Evolutionary conservation across 768 basidiomycete species (phyloP).

Genomic region (Kwoniella dendrophila): DNA sequence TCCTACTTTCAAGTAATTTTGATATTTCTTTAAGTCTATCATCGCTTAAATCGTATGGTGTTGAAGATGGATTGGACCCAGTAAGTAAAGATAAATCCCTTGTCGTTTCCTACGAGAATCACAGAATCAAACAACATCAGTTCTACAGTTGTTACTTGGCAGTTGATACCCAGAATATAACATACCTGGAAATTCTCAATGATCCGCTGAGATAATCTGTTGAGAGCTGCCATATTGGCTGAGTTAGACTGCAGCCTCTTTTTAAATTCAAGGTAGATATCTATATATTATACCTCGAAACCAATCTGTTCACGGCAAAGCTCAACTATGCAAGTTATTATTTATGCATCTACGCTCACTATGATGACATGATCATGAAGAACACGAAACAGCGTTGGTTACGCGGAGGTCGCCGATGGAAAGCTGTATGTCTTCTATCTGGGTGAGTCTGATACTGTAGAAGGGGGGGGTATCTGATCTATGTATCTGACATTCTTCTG

Average conservation of each 20-base stretch:
- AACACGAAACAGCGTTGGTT: too few species aligned
- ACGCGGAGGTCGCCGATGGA: not conserved
- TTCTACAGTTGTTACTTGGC: not conserved
- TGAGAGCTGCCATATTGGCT: slow-evolving; percentile 45
- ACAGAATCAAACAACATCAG: not conserved
- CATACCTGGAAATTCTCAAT: slow-evolving; percentile 54
- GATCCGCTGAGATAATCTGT: slow-evolving; percentile 50
- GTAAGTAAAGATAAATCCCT: slow-evolving; percentile 50
- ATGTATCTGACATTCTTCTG: not conserved
- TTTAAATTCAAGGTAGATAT: too few species aligned
- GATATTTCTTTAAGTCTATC: slow-evolving; percentile 81
- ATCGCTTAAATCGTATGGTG: slow-evolving; percentile 60
- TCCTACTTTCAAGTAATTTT: slow-evolving; percentile 82
- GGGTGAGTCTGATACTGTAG: not conserved
- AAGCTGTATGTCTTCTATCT: too few species aligned
- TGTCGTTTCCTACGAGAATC: slow-evolving; percentile 43
- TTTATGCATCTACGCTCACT: too few species aligned
- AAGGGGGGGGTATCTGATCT: too few species aligned
- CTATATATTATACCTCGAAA: too few species aligned
- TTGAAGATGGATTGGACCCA: slow-evolving; percentile 30
- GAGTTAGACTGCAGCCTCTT: too few species aligned
- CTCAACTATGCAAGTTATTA: too few species aligned
- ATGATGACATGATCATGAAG: too few species aligned
- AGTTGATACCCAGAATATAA: not conserved
- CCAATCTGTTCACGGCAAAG: too few species aligned